Conservation (phyloP, 768 basidiomycete species). For the Pleurotus citrinopileatus region DNA sequence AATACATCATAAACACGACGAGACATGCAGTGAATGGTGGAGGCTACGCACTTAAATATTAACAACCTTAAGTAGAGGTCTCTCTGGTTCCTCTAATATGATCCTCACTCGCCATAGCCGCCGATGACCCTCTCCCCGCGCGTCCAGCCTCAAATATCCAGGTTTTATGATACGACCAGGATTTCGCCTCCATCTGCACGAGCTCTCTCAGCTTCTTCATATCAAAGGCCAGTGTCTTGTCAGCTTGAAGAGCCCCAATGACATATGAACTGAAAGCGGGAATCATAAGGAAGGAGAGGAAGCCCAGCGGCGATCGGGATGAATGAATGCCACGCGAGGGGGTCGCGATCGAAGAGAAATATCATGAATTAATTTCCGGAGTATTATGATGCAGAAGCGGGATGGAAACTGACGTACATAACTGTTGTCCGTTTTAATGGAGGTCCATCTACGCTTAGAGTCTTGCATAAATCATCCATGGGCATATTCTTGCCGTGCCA, state of each 20-base stretch:
- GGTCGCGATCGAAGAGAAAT: background rate
- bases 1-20: too few relatives aligned
- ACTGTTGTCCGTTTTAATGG: slow-evolving; percentile 27
- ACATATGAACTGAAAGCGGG: slow-evolving; percentile 26
- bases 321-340: too few relatives aligned
- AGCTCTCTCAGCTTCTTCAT: slow-evolving; percentile 25
- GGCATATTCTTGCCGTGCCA: slow-evolving; percentile 26
- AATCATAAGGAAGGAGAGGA: background rate
- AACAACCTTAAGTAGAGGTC: too few relatives aligned
- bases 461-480: slow-evolving; percentile 28
- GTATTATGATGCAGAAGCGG: background rate
- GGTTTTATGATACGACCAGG: slow-evolving; percentile 25
- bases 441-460: slow-evolving; percentile 18
- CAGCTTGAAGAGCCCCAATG: slow-evolving; percentile 25
- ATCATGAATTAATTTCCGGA: background rate
- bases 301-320: too few relatives aligned
- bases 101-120: background rate
- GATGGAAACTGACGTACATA: slow-evolving; percentile 22
- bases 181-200: slow-evolving; percentile 27
- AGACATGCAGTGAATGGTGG: too few relatives aligned
- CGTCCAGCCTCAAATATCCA: slow-evolving; percentile 21
- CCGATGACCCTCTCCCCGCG: slow-evolving; percentile 8
- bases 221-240: slow-evolving; percentile 25
- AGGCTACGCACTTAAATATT: too few relatives aligned
- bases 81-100: too few relatives aligned